phyloP scores from a whole-genome alignment of 2,329 filamentous ascomycete species.

The Fusarium sp. region DNA sequence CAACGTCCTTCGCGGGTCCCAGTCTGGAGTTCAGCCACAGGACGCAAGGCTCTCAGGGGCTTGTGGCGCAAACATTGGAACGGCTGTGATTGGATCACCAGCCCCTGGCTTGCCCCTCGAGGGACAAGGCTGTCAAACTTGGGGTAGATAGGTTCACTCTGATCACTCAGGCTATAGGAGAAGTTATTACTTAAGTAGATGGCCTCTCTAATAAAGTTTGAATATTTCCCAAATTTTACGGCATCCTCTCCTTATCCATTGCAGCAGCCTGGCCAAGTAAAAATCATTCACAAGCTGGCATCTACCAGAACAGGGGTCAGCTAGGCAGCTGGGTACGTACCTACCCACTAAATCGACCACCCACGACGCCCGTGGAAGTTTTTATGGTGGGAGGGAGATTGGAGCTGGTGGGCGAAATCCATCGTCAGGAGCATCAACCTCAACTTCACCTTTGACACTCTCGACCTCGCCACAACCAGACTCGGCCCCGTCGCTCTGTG shows the following conservation, averaged over 20 bases:
- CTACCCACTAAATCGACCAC: constrained; percentile 43
- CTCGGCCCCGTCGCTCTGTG: constrained; percentile 25
- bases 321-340: constrained; percentile 40
- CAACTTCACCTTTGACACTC: constrained; percentile 35
- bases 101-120: constrained; percentile 23
- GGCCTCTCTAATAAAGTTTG: not conserved
- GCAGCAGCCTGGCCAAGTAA: not conserved
- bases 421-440: constrained; percentile 37
- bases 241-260: not conserved
- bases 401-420: constrained; percentile 42
- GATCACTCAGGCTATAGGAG: not conserved
- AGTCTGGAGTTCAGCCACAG: constrained; percentile 14
- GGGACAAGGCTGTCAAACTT: not conserved
- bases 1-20: not conserved
- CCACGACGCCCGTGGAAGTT: constrained; percentile 43
- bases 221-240: not conserved
- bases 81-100: constrained; percentile 17
- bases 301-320: not conserved
- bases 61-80: constrained; percentile 14
- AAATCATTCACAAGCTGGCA: not conserved
- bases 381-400: constrained; percentile 41
- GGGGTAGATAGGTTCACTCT: not conserved
- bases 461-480: constrained; percentile 35
- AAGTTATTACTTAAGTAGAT: not conserved
- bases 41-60: constrained; percentile 23